Conservation (phyloP, 2,329 filamentous ascomycete genomes). For the Sclerotinia nivalis region DNA sequence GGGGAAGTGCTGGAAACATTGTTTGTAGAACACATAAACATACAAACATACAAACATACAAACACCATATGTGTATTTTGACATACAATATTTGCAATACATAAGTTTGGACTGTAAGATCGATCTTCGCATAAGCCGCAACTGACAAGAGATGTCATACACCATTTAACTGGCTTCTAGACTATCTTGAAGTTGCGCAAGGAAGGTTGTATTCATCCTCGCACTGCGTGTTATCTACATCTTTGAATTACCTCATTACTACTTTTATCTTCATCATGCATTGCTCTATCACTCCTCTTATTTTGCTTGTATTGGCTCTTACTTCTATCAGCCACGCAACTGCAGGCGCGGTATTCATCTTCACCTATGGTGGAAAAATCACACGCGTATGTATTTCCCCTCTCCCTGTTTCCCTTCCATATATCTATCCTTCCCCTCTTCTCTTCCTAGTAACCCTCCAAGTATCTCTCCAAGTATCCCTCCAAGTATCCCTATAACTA, state of each 20-base stretch:
- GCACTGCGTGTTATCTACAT: not conserved
- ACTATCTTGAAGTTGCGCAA: not conserved
- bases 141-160: not conserved
- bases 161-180: no score
- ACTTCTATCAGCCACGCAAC: not conserved
- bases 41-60: not conserved
- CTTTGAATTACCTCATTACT: not conserved
- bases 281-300: not conserved
- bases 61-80: not conserved
- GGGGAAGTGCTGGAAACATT: not conserved
- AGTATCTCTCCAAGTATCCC: not conserved
- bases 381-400: not conserved
- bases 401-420: not conserved
- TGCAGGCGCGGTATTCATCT: conserved; percentile 11
- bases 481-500: not conserved
- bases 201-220: not conserved
- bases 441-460: no score
- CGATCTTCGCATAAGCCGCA: not conserved
- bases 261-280: not conserved
- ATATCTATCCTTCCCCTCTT: not conserved
- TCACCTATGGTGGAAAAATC: conserved; percentile 9
- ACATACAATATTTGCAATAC: not conserved
- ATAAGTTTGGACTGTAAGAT: not conserved
- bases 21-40: no score
- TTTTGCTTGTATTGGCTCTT: not conserved